Conservation (phyloP, 352 stramenopile genomes). For the Pilasporangium apinafurcum region DNA sequence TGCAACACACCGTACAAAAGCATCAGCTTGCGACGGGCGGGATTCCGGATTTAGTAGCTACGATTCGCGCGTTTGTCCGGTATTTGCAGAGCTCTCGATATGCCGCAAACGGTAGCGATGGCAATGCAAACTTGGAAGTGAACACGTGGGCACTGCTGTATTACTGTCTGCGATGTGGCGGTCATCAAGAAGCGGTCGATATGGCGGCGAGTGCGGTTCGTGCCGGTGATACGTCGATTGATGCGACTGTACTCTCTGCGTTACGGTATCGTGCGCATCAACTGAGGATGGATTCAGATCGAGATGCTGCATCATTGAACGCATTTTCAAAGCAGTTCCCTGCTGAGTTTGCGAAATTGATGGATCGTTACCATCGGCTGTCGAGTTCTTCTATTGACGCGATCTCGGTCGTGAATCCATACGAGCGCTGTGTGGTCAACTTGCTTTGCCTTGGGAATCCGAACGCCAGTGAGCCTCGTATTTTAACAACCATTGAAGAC, state of each 20-base stretch:
- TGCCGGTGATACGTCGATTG: constrained; percentile 37
- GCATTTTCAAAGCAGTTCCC: constrained; percentile 71
- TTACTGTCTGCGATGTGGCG: constrained; percentile 73
- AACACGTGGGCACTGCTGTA: constrained; percentile 77
- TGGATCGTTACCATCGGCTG: constrained; percentile 65
- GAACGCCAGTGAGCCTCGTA: constrained; percentile 65
- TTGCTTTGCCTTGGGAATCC: constrained; percentile 72
- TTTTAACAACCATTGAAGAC: constrained; percentile 79
- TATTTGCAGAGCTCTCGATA: constrained; percentile 71
- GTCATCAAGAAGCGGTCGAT: constrained; percentile 61
- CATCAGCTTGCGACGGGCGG: constrained; percentile 65
- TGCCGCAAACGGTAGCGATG: constrained; percentile 23
- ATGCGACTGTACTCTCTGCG: constrained; percentile 47
- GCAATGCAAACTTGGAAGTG: constrained; percentile 11
- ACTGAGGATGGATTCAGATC: constrained; percentile 35
- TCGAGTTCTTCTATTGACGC: constrained; percentile 68
- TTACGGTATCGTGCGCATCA: constrained; percentile 59
- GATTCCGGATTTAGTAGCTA: constrained; percentile 62
- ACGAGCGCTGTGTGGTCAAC: constrained; percentile 79
- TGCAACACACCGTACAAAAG: constrained; percentile 79
- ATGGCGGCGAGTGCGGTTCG: constrained; percentile 34
- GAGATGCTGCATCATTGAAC: constrained; percentile 22
- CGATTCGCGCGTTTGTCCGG: constrained; percentile 68
- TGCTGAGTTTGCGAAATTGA: constrained; percentile 46
- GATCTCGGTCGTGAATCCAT: constrained; percentile 63